These are phyloP conservation scores for Colletotrichum sp. DNA, from an alignment of 2,329 filamentous ascomycete species.

Conservation along the genomic window DNA sequence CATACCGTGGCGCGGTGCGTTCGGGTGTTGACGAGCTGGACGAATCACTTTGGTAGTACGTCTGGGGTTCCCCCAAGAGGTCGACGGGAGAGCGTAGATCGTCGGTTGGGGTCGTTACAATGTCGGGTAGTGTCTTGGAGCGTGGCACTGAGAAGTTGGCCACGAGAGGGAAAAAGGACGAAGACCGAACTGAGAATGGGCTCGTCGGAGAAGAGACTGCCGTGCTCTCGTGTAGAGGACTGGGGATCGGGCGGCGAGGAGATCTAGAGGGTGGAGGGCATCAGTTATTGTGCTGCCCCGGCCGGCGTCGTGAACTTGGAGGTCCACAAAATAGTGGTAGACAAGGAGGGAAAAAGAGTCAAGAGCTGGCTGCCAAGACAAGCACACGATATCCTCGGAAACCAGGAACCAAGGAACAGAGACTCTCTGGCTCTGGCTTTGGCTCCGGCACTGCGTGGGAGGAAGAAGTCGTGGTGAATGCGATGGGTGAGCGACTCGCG, in stretches of 20 bases:
- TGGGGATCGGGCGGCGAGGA: conserved; percentile 51
- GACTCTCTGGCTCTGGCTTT: not conserved
- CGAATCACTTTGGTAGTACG: conserved; percentile 42
- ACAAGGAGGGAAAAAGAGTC: conserved; percentile 15
- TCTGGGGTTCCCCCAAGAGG: conserved; percentile 25
- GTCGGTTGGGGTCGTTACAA: conserved; percentile 33
- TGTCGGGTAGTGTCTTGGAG: conserved; percentile 31
- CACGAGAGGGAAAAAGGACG: conserved; percentile 22
- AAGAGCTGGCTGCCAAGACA: conserved; percentile 20
- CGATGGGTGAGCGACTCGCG: not conserved
- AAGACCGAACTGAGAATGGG: conserved; percentile 31
- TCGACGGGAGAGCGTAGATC: conserved; percentile 24
- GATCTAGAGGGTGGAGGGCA: conserved; percentile 42
- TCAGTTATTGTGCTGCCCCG: conserved; percentile 23
- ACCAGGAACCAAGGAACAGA: not conserved
- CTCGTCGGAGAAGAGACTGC: conserved; percentile 48
- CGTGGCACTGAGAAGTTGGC: conserved; percentile 30
- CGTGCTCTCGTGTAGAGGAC: conserved; percentile 50
- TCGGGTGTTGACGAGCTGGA: conserved; percentile 36
- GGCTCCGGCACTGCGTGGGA: not conserved
- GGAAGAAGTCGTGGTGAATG: not conserved
- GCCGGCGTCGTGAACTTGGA: conserved; percentile 23
- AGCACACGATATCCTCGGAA: not conserved
- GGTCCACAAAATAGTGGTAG: conserved; percentile 27
- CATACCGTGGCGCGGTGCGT: conserved; percentile 35